Base-by-base conservation (phyloP, 2,329 filamentous ascomycete genomes). In the Diatrype stigma region DNA sequence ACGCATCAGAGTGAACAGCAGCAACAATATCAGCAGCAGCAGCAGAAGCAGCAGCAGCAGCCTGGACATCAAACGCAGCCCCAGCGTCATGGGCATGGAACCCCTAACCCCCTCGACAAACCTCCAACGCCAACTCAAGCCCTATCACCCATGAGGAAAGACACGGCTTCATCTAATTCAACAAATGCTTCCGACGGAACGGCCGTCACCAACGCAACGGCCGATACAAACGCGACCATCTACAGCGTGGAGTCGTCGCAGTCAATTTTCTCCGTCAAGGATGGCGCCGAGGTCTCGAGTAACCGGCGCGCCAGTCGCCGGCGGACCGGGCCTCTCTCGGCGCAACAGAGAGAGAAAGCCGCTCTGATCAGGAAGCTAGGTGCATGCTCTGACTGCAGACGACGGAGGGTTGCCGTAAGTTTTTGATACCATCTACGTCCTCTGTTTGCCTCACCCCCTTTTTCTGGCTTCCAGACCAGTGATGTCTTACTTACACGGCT, bases 331-430 rank as follows among this genome's bases (percentile, higher is more conserved):
- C 80, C 80, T 54, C 70, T 84, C 55, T 81, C 79, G 30, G 74
- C 79, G 49, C 72, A 78, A 55, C 81, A 82, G 60, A 74, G 80
- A 63, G 78, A 82, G 58, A 79, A 79, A 63, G 80, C 80, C 45
- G 80, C 80, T 44, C 64, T 84, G 51, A 83, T 84, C 54, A 70
- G 80, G 59, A 83, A 82, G 64, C 68, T 83, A 48, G 80, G 80
- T 51, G 80, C 80, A 45, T 84, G 80, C 60, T 60, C 64, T 32
- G 79, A 82, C 58, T 84, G 80, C 57, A 73, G 78, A 42, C 73
- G 78, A 51, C 72, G 79, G 56, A 73, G 80, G 63, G 80, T 83
- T 66, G 79, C 79, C 64, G 79, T 82, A 72, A 78, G 79, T 76
- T 44, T 16, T n/a, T 28, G 40, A 22, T 7, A 26, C 22, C 21